Evolutionary conservation across 805 yeast species (phyloP).

Genomic region (Yarrowia sp.): DNA sequence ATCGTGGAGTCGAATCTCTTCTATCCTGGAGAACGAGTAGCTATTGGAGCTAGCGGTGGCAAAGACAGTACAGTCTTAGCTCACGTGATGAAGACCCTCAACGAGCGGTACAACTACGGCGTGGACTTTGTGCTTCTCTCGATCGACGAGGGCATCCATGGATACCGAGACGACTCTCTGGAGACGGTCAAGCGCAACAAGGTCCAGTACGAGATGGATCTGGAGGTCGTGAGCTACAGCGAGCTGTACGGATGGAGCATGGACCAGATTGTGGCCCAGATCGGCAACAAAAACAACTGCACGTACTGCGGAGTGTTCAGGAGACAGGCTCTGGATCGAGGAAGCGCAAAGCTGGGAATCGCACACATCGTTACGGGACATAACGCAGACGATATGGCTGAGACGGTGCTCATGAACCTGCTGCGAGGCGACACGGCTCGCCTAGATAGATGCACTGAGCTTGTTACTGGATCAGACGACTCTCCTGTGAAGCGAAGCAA

Average conservation of each 20-base stretch:
- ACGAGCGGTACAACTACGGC: constrained; percentile 86
- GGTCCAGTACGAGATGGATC: constrained; percentile 73
- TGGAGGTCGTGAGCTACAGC: constrained; percentile 78
- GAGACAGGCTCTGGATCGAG: constrained; percentile 94
- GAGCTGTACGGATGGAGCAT: constrained; percentile 96
- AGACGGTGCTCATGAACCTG: constrained; percentile 91
- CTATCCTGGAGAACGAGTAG: constrained; percentile 78
- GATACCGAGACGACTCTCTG: constrained; percentile 93
- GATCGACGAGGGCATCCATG: constrained; percentile 95
- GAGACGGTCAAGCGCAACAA: constrained; percentile 96
- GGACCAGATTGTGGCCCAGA: constrained; percentile 95
- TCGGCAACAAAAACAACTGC: constrained; percentile 91
- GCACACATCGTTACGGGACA: constrained; percentile 96
- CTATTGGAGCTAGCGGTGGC: constrained; percentile 99
- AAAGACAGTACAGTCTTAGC: constrained; percentile 97
- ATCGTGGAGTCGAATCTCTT: constrained; percentile 69
- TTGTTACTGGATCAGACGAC: constrained; percentile 73
- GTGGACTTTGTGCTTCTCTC: constrained; percentile 78
- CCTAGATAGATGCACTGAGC: constrained; percentile 80
- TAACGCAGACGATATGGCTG: constrained; percentile 99
- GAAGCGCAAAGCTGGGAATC: constrained; percentile 82
- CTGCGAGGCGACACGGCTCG: constrained; percentile 95
- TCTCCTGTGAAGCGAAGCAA: constrained; percentile 91
- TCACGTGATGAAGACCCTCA: constrained; percentile 76
- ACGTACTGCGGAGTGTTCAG: constrained; percentile 97